A percentile compares a stretch with the other conserved stretches of the same genome.
Evolutionary conservation across 2,329 filamentous ascomycete species (phyloP).

Genomic region (Coniella vitis): DNA sequence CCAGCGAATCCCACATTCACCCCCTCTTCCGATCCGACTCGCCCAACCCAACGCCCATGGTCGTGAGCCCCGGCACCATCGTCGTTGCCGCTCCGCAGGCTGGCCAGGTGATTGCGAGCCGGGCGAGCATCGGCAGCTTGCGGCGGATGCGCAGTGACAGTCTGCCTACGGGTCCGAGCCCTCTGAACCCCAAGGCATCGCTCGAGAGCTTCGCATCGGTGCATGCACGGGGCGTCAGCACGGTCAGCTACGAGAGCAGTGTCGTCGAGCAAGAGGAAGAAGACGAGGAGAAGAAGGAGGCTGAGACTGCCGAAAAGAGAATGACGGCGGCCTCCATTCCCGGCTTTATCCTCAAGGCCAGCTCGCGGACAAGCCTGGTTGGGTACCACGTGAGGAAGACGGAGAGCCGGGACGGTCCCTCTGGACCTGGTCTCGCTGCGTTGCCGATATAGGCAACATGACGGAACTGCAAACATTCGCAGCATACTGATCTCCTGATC

Average conservation of each 20-base stretch:
- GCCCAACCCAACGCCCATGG: constrained; percentile 53
- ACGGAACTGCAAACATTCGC: background rate
- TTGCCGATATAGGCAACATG: background rate
- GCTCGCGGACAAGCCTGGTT: constrained; percentile 42
- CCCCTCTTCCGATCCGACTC: constrained; percentile 71
- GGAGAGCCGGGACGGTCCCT: constrained; percentile 21
- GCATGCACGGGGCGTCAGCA: constrained; percentile 4
- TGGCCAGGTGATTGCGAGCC: constrained; percentile 55
- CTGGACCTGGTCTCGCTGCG: constrained; percentile 16
- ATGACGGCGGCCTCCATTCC: constrained; percentile 55
- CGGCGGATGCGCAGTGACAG: constrained; percentile 51
- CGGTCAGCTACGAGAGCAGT: constrained; percentile 17
- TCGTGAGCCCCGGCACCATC: constrained; percentile 61
- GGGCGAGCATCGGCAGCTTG: constrained; percentile 43
- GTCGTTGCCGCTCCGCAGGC: constrained; percentile 65
- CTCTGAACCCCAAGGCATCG: constrained; percentile 43
- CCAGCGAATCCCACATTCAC: constrained; percentile 64
- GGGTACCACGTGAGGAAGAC: constrained; percentile 37
- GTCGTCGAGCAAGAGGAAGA: constrained; percentile 16
- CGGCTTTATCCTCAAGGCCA: constrained; percentile 51
- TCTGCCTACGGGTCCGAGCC: constrained; percentile 39
- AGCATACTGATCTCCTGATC: too few species aligned
- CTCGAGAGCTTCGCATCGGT: constrained; percentile 36
- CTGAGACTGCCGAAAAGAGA: constrained; percentile 24
- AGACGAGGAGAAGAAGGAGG: constrained; percentile 18